A percentile compares a stretch with the other conserved stretches of the same genome.
These are phyloP conservation scores for Talaromyces marneffei DNA, from an alignment of 2,329 filamentous ascomycete genomes.

Conservation along the genomic window DNA sequence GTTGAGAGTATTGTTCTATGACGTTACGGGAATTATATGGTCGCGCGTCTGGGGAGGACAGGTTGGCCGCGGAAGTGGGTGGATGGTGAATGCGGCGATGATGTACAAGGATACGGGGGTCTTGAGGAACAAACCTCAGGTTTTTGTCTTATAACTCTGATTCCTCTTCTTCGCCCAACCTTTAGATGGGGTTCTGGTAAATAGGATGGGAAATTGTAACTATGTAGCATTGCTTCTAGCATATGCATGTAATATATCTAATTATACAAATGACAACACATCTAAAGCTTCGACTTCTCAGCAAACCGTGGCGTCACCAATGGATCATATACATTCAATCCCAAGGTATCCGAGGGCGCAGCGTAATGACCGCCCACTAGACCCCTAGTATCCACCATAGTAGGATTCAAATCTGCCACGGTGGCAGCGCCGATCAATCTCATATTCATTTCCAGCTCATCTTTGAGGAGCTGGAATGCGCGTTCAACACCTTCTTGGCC, in stretches of 20 bases:
- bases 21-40: slow-evolving; percentile 54
- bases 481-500: slow-evolving; percentile 80
- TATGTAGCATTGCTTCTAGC: not conserved
- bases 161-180: too few relatives aligned
- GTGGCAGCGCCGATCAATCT: slow-evolving; percentile 74
- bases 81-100: slow-evolving; percentile 57
- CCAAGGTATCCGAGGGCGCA: slow-evolving; percentile 55
- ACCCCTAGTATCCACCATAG: slow-evolving; percentile 70
- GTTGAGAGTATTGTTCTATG: slow-evolving; percentile 47
- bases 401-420: slow-evolving; percentile 72
- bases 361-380: slow-evolving; percentile 55
- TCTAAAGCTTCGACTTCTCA: slow-evolving; percentile 43
- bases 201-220: not conserved
- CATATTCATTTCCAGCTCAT: slow-evolving; percentile 99
- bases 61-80: slow-evolving; percentile 40
- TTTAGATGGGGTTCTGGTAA: not conserved
- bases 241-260: slow-evolving; percentile 7
- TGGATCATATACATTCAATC: slow-evolving; percentile 53
- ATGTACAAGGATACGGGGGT: slow-evolving; percentile 35
- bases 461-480: slow-evolving; percentile 86
- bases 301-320: slow-evolving; percentile 45
- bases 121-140: slow-evolving; percentile 34
- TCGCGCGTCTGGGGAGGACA: slow-evolving; percentile 52
- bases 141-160: slow-evolving; percentile 22
- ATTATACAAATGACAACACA: not conserved